A percentile compares a stretch with the other conserved stretches of the same genome.
These are phyloP conservation scores for Excoecaria agallocha DNA, from an alignment of 345 rosid species.

Conservation along the genomic window DNA sequence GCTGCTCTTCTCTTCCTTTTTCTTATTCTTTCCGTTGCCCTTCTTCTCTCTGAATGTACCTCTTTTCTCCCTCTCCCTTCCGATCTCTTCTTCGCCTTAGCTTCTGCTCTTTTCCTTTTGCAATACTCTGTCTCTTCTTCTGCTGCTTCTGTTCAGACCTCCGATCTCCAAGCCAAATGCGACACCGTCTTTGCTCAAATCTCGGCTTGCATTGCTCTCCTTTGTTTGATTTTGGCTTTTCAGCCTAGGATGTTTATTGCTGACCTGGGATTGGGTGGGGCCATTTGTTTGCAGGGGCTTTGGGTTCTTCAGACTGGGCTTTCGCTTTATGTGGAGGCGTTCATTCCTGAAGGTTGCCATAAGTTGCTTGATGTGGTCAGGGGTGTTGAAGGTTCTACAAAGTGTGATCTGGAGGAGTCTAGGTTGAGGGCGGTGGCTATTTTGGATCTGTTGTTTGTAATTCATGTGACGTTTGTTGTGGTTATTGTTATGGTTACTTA, in stretches of 20 bases:
- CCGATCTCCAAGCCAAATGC: conserved; percentile 82
- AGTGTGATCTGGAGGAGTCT: conserved; percentile 77
- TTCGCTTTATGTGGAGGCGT: conserved; percentile 75
- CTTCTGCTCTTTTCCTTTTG: conserved; percentile 71
- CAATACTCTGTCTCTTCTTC: conserved; percentile 57
- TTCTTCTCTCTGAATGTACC: conserved; percentile 62
- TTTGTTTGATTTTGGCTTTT: conserved; percentile 67
- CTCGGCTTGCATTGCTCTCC: conserved; percentile 57
- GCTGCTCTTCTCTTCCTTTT: conserved; percentile 83
- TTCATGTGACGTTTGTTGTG: conserved; percentile 67
- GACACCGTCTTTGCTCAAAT: conserved; percentile 62
- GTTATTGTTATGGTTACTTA: conserved; percentile 49
- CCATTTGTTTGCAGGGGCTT: conserved; percentile 77
- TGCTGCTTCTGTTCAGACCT: conserved; percentile 67
- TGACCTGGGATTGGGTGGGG: conserved; percentile 62
- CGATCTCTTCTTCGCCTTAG: conserved; percentile 81
- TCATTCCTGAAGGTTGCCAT: conserved; percentile 90
- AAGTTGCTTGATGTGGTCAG: conserved; percentile 62
- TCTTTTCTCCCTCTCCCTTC: conserved; percentile 62
- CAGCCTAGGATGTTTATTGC: conserved; percentile 63
- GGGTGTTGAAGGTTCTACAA: conserved; percentile 82
- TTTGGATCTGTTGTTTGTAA: conserved; percentile 69
- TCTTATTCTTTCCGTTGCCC: conserved; percentile 55
- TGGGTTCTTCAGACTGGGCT: conserved; percentile 91
- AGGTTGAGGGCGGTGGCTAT: conserved; percentile 76